Conservation (phyloP, 2,329 filamentous ascomycete species). For the Trichoderma cornu-damae region DNA sequence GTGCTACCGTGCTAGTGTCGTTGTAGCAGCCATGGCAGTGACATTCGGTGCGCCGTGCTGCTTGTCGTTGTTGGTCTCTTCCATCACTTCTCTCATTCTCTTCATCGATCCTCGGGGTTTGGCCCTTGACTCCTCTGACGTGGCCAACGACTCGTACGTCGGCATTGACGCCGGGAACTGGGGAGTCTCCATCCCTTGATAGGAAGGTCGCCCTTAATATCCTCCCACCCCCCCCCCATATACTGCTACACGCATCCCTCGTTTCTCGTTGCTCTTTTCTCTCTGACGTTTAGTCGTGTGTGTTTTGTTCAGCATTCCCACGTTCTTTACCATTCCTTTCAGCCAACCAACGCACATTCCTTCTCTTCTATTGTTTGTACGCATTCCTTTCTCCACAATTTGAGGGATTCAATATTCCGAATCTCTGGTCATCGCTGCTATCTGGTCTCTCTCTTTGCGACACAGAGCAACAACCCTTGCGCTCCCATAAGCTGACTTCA, state of each 20-base stretch:
- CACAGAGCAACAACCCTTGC: not conserved
- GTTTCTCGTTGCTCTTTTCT: constrained; percentile 6
- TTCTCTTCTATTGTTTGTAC: constrained; percentile 15
- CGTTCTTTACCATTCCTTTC: constrained; percentile 20
- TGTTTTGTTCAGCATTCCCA: constrained; percentile 16
- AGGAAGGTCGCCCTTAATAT: constrained; percentile 11
- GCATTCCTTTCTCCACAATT: constrained; percentile 7
- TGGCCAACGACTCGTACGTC: not conserved
- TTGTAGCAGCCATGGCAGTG: not conserved
- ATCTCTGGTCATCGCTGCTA: not conserved
- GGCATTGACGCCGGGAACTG: constrained; percentile 6
- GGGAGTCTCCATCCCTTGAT: constrained; percentile 15
- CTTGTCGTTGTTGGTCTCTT: constrained; percentile 2
- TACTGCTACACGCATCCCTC: constrained; percentile 1
- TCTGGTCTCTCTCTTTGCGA: not conserved
- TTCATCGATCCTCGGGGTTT: not conserved
- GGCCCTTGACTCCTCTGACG: not conserved
- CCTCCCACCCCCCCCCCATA: not conserved
- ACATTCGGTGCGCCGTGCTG: not conserved
- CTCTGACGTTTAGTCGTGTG: constrained; percentile 5
- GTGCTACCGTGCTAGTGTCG: not conserved
- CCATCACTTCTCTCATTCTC: not conserved
- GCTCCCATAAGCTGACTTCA: not conserved
- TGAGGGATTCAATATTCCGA: not conserved
- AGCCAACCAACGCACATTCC: constrained; percentile 16